Percentiles rank a stretch among this genome's conserved stretches.
These are phyloP conservation scores for Astragalus glycyphyllos DNA, from an alignment of 306 rosid species.

Conservation along the genomic window DNA sequence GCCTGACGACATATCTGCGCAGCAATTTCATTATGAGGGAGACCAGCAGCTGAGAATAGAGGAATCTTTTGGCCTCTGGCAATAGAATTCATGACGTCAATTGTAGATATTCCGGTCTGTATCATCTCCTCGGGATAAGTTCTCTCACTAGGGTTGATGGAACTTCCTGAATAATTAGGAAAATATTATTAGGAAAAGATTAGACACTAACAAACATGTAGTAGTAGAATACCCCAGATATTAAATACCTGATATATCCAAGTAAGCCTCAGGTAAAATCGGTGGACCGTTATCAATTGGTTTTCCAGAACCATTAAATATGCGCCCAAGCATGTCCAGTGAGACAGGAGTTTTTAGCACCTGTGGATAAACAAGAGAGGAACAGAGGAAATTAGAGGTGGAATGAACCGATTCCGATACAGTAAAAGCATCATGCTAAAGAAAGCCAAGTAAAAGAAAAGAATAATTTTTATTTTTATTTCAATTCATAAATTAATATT, in stretches of 20 bases:
- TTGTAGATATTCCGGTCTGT: conserved; percentile 98
- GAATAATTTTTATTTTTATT: conserved; percentile 22
- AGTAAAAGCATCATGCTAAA: conserved; percentile 26
- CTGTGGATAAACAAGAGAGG: conserved; percentile 49
- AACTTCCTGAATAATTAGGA: conserved; percentile 73
- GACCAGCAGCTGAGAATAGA: conserved; percentile 99
- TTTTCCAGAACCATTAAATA: conserved; percentile 99
- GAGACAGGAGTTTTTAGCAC: conserved; percentile 99
- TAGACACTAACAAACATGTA: conserved; percentile 20
- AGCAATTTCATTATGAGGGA: conserved; percentile 98
- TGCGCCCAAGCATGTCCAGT: conserved; percentile 96
- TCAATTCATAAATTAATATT: conserved; percentile 34
- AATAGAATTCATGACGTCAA: conserved; percentile 99
- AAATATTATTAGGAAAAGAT: conserved; percentile 9
- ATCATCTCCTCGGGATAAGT: conserved; percentile 99
- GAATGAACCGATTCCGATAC: conserved; percentile 24
- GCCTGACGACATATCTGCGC: conserved; percentile 99
- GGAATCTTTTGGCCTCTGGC: conserved; percentile 99
- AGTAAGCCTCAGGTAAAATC: conserved; percentile 97
- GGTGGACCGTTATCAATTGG: conserved; percentile 99
- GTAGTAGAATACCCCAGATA: conserved; percentile 17
- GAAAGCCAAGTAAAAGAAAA: conserved; percentile 30
- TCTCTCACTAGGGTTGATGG: conserved; percentile 99
- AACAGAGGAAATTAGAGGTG: conserved; percentile 34
- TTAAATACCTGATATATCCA: conserved; percentile 86